A percentile compares a stretch with the other conserved stretches of the same genome.
Conservation (phyloP, 352 stramenopile species). For the Phytophthora pini region DNA sequence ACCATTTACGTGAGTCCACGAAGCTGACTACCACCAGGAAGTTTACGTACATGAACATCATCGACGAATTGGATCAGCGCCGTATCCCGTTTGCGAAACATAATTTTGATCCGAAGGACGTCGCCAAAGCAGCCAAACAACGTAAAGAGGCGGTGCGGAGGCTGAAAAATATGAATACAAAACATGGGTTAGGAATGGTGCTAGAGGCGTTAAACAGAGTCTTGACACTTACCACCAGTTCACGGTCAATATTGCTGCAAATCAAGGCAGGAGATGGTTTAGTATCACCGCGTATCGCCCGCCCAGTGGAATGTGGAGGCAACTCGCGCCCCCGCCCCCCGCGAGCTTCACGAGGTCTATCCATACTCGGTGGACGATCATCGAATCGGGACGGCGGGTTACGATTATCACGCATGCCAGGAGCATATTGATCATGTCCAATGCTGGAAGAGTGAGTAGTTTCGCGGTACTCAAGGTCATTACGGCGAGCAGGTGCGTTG, state of each 20-base stretch:
- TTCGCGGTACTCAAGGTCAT: constrained; percentile 31
- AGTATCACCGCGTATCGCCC: constrained; percentile 62
- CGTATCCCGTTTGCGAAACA: constrained; percentile 87
- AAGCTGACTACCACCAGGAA: not conserved
- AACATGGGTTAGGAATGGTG: constrained; percentile 8
- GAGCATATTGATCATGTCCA: constrained; percentile 33
- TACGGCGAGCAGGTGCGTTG: constrained; percentile 23
- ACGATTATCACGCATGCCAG: constrained; percentile 26
- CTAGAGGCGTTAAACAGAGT: not conserved
- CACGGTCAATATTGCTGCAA: constrained; percentile 83
- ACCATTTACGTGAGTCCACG: constrained; percentile 14
- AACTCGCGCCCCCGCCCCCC: constrained; percentile 25
- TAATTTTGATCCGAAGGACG: constrained; percentile 86
- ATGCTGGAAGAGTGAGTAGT: constrained; percentile 9
- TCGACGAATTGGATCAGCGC: constrained; percentile 83
- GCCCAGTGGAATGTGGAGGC: constrained; percentile 68
- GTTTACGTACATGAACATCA: constrained; percentile 68
- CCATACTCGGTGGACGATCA: constrained; percentile 27
- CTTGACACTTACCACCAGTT: constrained; percentile 54
- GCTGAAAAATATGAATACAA: constrained; percentile 39
- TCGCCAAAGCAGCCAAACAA: constrained; percentile 88
- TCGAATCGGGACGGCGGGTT: constrained; percentile 26
- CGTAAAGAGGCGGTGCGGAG: constrained; percentile 72
- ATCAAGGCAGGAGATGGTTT: constrained; percentile 76
- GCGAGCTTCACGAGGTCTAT: constrained; percentile 35